Percentiles rank a stretch among this genome's conserved stretches.
These are phyloP conservation scores for Colletotrichum euphorbiae DNA, from an alignment of 2,329 filamentous ascomycete species.

Conservation along the genomic window DNA sequence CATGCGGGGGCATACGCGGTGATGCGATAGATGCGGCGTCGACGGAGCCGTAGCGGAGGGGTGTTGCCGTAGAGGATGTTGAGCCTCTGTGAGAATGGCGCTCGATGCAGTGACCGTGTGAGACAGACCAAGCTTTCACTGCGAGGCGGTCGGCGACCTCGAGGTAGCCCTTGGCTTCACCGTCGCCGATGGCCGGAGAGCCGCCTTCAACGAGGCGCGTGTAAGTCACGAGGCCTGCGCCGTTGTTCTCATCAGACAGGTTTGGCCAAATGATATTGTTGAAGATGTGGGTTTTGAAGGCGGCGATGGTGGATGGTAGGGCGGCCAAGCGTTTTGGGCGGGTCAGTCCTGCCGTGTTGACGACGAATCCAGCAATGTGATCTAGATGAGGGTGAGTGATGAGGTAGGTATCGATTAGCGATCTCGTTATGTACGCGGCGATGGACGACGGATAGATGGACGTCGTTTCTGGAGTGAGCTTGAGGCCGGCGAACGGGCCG, in stretches of 20 bases:
- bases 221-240: constrained; percentile 91
- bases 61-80: constrained; percentile 40
- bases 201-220: constrained; percentile 90
- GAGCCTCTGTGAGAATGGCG: constrained; percentile 71
- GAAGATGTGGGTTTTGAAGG: constrained; percentile 94
- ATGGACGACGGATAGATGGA: constrained; percentile 69
- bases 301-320: constrained; percentile 87
- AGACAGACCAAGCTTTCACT: constrained; percentile 89
- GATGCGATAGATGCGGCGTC: constrained; percentile 43
- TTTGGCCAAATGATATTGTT: constrained; percentile 99
- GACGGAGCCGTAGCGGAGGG: constrained; percentile 47
- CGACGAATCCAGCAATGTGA: constrained; percentile 89
- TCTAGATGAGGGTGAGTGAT: constrained; percentile 98
- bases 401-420: constrained; percentile 87
- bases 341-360: constrained; percentile 89
- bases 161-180: constrained; percentile 84
- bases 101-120: constrained; percentile 90
- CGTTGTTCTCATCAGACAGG: constrained; percentile 93
- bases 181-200: constrained; percentile 84
- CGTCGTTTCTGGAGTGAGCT: constrained; percentile 73
- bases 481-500: constrained; percentile 85
- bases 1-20: constrained; percentile 36
- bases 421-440: constrained; percentile 81
- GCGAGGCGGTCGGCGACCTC: constrained; percentile 89
- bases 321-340: constrained; percentile 89